A percentile compares a stretch with the other conserved stretches of the same genome.
phyloP scores from a whole-genome alignment of 768 basidiomycete genomes.

The Holtermanniella nyarrowii region DNA sequence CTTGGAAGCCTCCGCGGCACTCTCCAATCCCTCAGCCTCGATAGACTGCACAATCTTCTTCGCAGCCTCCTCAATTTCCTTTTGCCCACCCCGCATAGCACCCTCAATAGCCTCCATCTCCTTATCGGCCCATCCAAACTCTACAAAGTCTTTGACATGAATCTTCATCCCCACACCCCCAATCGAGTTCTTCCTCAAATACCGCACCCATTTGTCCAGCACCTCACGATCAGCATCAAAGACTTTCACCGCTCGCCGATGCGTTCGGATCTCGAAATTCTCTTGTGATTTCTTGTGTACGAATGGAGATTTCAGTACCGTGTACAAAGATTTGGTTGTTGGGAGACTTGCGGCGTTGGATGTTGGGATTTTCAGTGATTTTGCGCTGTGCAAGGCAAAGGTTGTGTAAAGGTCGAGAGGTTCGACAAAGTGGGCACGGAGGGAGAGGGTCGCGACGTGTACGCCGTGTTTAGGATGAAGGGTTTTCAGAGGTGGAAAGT shows the following conservation, averaged over 20 bases:
- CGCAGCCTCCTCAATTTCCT: background rate
- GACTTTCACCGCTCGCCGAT: slow-evolving; percentile 78
- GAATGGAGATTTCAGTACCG: slow-evolving; percentile 75
- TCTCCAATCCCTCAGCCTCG: background rate
- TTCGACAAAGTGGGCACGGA: slow-evolving; percentile 59
- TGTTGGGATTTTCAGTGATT: slow-evolving; percentile 70
- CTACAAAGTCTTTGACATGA: slow-evolving; percentile 61
- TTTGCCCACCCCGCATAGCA: background rate
- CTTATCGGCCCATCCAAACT: slow-evolving; percentile 48
- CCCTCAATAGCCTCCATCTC: slow-evolving; percentile 18
- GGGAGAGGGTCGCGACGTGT: slow-evolving; percentile 71
- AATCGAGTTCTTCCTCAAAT: slow-evolving; percentile 62
- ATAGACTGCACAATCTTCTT: background rate
- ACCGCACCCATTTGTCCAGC: slow-evolving; percentile 68
- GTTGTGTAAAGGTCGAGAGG: slow-evolving; percentile 70
- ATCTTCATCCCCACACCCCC: slow-evolving; percentile 81
- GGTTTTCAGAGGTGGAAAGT: slow-evolving; percentile 5
- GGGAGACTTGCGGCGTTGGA: slow-evolving; percentile 59
- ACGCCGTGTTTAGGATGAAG: slow-evolving; percentile 40
- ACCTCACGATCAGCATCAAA: slow-evolving; percentile 76
- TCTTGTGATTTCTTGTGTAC: slow-evolving; percentile 89
- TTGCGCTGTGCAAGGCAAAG: slow-evolving; percentile 73
- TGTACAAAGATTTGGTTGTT: slow-evolving; percentile 68
- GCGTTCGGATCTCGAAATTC: slow-evolving; percentile 78
- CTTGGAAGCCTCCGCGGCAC: background rate